phyloP scores from a whole-genome alignment of 2,329 filamentous ascomycete species.

The Nothophaeocryptopus gaeumannii region DNA sequence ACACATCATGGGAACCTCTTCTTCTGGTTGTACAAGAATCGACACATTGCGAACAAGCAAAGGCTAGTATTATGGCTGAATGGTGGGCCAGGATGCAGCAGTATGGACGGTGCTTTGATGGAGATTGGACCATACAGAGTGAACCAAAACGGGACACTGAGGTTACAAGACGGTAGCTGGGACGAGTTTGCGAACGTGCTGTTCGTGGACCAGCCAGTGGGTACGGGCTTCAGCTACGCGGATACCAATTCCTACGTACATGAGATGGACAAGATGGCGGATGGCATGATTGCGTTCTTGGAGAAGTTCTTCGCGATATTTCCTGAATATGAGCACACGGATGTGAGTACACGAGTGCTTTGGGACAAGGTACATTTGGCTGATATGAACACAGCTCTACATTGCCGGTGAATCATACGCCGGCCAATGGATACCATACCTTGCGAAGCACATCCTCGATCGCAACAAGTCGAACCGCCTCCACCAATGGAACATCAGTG shows the following conservation, averaged over 20 bases:
- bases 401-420: constrained; percentile 95
- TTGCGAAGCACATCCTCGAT: constrained; percentile 83
- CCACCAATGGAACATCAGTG: constrained; percentile 72
- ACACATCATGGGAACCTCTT: constrained; percentile 90
- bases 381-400: constrained; percentile 65
- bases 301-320: constrained; percentile 90
- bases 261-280: constrained; percentile 84
- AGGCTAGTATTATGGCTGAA: constrained; percentile 96
- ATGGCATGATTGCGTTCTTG: constrained; percentile 82
- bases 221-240: constrained; percentile 93
- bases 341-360: constrained; percentile 63
- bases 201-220: constrained; percentile 96
- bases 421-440: constrained; percentile 95
- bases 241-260: constrained; percentile 82
- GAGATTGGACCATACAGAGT: constrained; percentile 92
- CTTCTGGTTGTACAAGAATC: constrained; percentile 97
- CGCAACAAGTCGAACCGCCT: constrained; percentile 65
- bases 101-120: constrained; percentile 94
- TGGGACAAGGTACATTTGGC: background rate
- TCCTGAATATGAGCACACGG: constrained; percentile 85
- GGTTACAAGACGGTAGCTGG: constrained; percentile 92
- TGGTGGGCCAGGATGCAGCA: constrained; percentile 93
- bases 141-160: constrained; percentile 67
- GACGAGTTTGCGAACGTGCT: constrained; percentile 96
- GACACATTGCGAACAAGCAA: constrained; percentile 87